Conservation (phyloP, 2,329 filamentous ascomycete genomes). For the Diaporthe nobilis region DNA sequence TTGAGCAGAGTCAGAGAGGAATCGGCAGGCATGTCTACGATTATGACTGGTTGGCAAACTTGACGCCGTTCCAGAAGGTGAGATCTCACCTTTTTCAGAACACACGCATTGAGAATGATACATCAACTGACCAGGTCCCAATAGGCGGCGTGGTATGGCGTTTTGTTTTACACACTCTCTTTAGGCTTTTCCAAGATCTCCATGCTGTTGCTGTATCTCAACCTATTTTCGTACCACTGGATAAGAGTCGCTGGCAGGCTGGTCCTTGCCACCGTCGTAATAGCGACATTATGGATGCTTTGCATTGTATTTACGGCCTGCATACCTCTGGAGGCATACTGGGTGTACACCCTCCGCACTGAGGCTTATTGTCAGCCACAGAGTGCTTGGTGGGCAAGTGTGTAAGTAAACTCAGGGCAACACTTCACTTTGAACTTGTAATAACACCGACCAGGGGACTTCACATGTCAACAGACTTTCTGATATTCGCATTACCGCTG, state of each 20-base stretch:
- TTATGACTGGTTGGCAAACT: constrained; percentile 33
- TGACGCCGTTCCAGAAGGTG: constrained; percentile 20
- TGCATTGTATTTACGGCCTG: constrained; percentile 49
- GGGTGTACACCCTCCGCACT: constrained; percentile 44
- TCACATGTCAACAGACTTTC: constrained; percentile 47
- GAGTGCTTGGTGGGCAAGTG: constrained; percentile 45
- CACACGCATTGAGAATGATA: too few species aligned
- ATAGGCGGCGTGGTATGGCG: constrained; percentile 47
- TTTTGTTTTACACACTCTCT: constrained; percentile 48
- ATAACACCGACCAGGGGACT: constrained; percentile 41
- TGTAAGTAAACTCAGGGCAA: neutral
- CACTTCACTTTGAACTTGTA: neutral
- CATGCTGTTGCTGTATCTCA: constrained; percentile 50
- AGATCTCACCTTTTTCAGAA: neutral
- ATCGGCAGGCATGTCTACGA: constrained; percentile 36
- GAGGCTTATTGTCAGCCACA: constrained; percentile 36
- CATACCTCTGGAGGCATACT: constrained; percentile 50
- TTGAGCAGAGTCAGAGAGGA: constrained; percentile 43
- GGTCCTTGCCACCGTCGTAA: constrained; percentile 46
- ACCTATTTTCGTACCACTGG: constrained; percentile 49
- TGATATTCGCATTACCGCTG: constrained; percentile 54
- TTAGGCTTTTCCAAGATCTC: constrained; percentile 49
- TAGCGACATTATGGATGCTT: constrained; percentile 48
- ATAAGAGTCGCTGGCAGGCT: constrained; percentile 49
- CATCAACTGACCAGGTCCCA: neutral